phyloP scores from a whole-genome alignment of 257 asterid species.

The Ophiorrhiza pumila region DNA sequence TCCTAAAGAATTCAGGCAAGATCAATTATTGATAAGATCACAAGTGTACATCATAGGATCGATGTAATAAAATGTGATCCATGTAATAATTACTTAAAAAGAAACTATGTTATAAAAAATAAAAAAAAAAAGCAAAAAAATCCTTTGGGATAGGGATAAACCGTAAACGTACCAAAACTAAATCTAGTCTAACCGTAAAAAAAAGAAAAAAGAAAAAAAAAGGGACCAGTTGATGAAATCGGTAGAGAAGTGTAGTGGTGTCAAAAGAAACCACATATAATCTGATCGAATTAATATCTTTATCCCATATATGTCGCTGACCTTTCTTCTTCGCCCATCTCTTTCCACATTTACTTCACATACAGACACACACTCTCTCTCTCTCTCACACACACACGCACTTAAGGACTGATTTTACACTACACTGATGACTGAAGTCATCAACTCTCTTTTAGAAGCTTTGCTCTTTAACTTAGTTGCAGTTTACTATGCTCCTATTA shows the following conservation, averaged over 20 bases:
- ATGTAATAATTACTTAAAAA: too few species aligned
- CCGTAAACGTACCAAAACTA: too few species aligned
- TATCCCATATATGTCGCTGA: constrained; percentile 59
- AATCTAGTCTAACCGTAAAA: too few species aligned
- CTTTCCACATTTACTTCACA: constrained; percentile 29
- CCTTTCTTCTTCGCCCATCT: constrained; percentile 37
- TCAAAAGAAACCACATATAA: constrained; percentile 9
- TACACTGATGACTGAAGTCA: background rate
- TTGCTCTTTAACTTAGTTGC: background rate
- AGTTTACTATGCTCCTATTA: background rate
- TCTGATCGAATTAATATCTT: constrained; percentile 29
- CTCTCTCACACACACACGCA: background rate
- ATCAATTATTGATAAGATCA: too few species aligned
- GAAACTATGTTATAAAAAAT: too few species aligned
- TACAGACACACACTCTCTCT: constrained; percentile 13
- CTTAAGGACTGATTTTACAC: background rate
- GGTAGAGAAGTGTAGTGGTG: constrained; percentile 3
- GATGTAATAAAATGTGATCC: too few species aligned
- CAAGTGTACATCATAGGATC: too few species aligned
- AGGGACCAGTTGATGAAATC: background rate
- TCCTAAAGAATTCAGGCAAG: too few species aligned
- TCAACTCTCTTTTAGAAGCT: background rate
- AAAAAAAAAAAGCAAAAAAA: too few species aligned
- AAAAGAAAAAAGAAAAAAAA: too few species aligned
- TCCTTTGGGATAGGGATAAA: too few species aligned